Evolutionary conservation across 192 early-diverging fungal species (phyloP), one percentile per base, ranked within the genome.

Genomic region (Entomortierella parvispora): DNA sequence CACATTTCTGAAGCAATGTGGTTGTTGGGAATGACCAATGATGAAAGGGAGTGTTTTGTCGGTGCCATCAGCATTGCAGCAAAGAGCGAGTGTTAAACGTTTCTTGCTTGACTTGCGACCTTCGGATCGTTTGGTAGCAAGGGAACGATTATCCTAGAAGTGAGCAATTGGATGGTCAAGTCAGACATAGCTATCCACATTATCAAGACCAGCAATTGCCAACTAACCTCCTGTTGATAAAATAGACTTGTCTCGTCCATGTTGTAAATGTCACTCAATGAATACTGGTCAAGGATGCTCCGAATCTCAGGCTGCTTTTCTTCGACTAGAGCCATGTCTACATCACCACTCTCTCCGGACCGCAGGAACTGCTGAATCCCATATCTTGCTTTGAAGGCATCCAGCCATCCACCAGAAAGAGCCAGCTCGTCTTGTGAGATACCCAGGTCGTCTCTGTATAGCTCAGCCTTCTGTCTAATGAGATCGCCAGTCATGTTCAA

Each of bases 171-270:
- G 20, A 2, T 8, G 8, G 48, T 49, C 20, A 8, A 20, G n/a
- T n/a, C 23, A 25, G 48, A 49, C 20, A 8, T 20, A 49, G 8
- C 23, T 9, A 49, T 22, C n/a, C 9, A 8, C 12, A 49, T 2
- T n/a, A 22, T 7, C 48, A 49, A 9, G 8, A 25, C 17, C 23
- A 49, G 17, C 23, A 8, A 18, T 49, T n/a, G 48, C 23, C 23
- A 9, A 49, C 48, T 49, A 9, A 8, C 48, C 48, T 49, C 48
- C 23, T 49, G 48, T 25, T 49, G 48, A 32, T 33, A 58, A 28
- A 58, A 58, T 2, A 44, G 43, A 45, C 57, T 40, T 2, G 57
- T 58, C 42, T 49, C 48, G 25, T 58, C 57, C 57, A 58, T 58
- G 34, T 58, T 58, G 25, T 58, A 58, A n/a, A 45, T 58, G 43